Evolutionary conservation across 2,329 filamentous ascomycete genomes (phyloP).

Genomic region (Allantophomopsis lycopodina): DNA sequence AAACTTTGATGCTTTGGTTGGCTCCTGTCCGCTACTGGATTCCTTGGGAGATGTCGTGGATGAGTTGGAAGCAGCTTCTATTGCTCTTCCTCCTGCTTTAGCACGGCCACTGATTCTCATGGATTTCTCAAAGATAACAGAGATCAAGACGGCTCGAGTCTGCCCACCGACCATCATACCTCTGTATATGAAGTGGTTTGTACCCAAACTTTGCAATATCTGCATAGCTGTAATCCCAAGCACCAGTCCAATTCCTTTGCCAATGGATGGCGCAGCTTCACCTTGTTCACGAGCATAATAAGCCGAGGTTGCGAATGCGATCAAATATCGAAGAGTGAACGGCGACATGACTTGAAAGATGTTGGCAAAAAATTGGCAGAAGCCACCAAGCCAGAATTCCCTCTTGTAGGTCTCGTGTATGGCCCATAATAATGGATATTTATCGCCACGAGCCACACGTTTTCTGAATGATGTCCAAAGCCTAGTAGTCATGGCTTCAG

Average conservation of each 20-base stretch:
- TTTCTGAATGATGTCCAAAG: conserved; percentile 56
- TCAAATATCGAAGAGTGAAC: conserved; percentile 75
- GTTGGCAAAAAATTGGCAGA: conserved; percentile 59
- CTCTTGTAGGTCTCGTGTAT: conserved; percentile 74
- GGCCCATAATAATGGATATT: conserved; percentile 64
- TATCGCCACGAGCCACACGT: conserved; percentile 52
- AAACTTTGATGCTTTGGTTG: conserved; percentile 18
- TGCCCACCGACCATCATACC: conserved; percentile 89
- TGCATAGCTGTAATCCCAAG: conserved; percentile 82
- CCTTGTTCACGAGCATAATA: conserved; percentile 46
- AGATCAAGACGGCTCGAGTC: conserved; percentile 66
- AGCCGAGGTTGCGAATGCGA: conserved; percentile 70
- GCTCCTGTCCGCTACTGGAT: conserved; percentile 22
- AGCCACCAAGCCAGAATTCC: conserved; percentile 78
- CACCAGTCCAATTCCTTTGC: conserved; percentile 67
- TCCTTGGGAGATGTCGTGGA: conserved; percentile 27
- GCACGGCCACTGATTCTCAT: conserved; percentile 82
- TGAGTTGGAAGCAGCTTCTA: conserved; percentile 25
- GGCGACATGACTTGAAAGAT: conserved; percentile 72
- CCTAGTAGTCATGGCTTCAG: conserved; percentile 53
- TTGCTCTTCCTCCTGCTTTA: conserved; percentile 60
- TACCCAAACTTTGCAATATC: conserved; percentile 63
- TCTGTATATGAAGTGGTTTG: conserved; percentile 84
- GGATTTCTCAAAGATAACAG: conserved; percentile 81
- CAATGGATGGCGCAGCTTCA: conserved; percentile 49